Conservation (phyloP, 805 yeast species). For the Candida tammaniensis region DNA sequence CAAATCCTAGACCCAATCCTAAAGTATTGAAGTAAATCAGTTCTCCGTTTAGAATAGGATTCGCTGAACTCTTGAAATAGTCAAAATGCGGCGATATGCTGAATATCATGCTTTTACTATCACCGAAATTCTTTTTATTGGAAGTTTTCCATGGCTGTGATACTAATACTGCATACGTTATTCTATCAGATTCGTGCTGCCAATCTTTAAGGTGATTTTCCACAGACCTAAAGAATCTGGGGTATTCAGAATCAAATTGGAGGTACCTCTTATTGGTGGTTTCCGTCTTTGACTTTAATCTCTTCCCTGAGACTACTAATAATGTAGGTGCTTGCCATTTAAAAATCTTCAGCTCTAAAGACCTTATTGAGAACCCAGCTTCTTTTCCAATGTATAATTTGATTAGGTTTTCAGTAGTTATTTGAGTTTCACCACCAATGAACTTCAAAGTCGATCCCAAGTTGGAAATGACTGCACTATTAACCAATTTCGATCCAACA, state of each 20-base stretch:
- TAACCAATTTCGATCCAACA: conserved; percentile 35
- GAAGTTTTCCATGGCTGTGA: conserved; percentile 76
- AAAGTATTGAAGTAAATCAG: conserved; percentile 64
- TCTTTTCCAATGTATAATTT: conserved; percentile 71
- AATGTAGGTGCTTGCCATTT: conserved; percentile 91
- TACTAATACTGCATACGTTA: conserved; percentile 64
- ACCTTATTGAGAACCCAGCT: conserved; percentile 83
- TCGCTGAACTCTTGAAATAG: conserved; percentile 32
- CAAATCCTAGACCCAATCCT: conserved; percentile 85
- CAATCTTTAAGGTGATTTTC: conserved; percentile 24
- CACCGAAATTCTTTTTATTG: conserved; percentile 72
- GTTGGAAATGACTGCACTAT: conserved; percentile 37
- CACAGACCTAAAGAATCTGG: conserved; percentile 28
- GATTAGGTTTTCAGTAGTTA: conserved; percentile 47
- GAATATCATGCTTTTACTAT: conserved; percentile 51
- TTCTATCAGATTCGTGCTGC: conserved; percentile 40
- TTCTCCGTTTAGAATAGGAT: conserved; percentile 31
- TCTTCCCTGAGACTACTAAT: conserved; percentile 63
- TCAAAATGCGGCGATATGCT: conserved; percentile 69
- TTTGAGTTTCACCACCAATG: conserved; percentile 26
- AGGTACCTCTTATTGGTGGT: conserved; percentile 45
- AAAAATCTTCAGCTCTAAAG: conserved; percentile 77
- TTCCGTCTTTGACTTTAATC: conserved; percentile 36
- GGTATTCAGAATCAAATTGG: conserved; percentile 49
- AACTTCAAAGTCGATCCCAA: conserved; percentile 30